phyloP scores from a whole-genome alignment of 164 flowering plant genomes.

The Berberis vulgaris region DNA sequence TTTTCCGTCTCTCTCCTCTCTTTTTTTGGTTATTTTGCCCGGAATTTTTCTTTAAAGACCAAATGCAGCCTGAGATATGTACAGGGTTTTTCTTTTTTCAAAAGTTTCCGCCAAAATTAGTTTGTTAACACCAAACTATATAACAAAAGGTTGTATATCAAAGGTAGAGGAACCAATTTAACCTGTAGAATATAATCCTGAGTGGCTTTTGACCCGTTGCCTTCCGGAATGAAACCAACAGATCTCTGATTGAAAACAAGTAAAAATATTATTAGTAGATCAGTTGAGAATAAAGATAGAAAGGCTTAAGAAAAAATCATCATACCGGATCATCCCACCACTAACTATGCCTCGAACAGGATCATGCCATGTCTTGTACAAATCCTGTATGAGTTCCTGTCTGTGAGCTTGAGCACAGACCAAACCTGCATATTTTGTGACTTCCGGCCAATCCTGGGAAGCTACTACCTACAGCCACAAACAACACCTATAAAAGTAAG shows the following conservation, averaged over 20 bases:
- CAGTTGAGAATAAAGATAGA: neutral
- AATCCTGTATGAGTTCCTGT: conserved; percentile 65
- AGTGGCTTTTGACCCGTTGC: conserved; percentile 67
- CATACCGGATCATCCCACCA: conserved; percentile 68
- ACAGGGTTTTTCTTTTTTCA: too few species aligned
- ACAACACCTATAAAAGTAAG: conserved; percentile 13
- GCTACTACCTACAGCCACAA: conserved; percentile 54
- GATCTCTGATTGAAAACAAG: conserved; percentile 31
- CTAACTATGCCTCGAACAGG: conserved; percentile 62
- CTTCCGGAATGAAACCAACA: conserved; percentile 53
- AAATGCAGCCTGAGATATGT: too few species aligned
- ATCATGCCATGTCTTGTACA: conserved; percentile 71
- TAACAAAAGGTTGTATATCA: too few species aligned
- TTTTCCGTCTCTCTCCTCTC: too few species aligned
- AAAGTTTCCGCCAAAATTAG: too few species aligned
- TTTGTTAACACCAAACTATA: too few species aligned
- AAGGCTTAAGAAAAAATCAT: neutral
- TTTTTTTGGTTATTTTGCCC: too few species aligned
- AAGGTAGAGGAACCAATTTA: neutral
- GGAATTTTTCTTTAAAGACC: too few species aligned
- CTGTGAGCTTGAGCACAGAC: conserved; percentile 71
- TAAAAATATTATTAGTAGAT: conserved; percentile 1
- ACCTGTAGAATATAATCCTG: conserved; percentile 70
- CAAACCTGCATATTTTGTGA: conserved; percentile 59
- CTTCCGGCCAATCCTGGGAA: conserved; percentile 74